Evolutionary conservation across 176 grass and related monocot genomes (phyloP), one percentile per base, ranked within the genome.

Genomic region (Cymbopogon citratus): DNA sequence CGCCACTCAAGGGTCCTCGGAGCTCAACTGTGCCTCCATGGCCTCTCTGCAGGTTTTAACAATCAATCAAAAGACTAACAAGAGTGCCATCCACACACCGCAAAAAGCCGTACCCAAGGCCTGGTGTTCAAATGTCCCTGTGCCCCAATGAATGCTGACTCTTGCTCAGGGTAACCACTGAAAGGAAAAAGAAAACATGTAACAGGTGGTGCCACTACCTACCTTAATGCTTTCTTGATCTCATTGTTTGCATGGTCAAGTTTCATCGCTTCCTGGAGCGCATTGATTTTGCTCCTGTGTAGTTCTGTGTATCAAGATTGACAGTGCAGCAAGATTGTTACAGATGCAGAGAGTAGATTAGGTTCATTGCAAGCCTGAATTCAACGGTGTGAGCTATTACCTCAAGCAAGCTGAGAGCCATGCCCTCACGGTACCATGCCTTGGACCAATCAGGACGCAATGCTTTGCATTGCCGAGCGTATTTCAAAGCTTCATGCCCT

Each of bases 71-170:
- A 41, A 39, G 21, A 11, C 36, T 14, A 11, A 19, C 57, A 14
- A 51, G 54, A 79, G 41, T 44, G 33, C 9, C 64, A 45, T 87
- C 76, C 36, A 52, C 66, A 34, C 19, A 24, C 73, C 88, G 3
- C 85, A 7, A 66, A 66, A 66, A 34, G 16, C 16, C 18, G 49
- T 52, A 52, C 49, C 49, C 49, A 51, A 51, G 48, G 48, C 48
- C 16, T 19, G 44, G 44, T 3, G 44, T 46, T 44, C 43, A 44
- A 0, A 19, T 44, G 44, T 48, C 45, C 15, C 13, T 16, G 45
- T 16, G 45, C 3, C 45, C 13, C 14, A 48, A 48, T 48, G 14
- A 1, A 48, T 16, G 45, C 14, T 5, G 14, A 48, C 14, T 48
- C 45, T 48, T 48, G 45, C 45, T 48, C 15, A 48, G 14, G 14